A percentile compares a stretch with the other conserved stretches of the same genome.
phyloP scores from a whole-genome alignment of 2,329 filamentous ascomycete genomes.

The Biscogniauxia marginata region DNA sequence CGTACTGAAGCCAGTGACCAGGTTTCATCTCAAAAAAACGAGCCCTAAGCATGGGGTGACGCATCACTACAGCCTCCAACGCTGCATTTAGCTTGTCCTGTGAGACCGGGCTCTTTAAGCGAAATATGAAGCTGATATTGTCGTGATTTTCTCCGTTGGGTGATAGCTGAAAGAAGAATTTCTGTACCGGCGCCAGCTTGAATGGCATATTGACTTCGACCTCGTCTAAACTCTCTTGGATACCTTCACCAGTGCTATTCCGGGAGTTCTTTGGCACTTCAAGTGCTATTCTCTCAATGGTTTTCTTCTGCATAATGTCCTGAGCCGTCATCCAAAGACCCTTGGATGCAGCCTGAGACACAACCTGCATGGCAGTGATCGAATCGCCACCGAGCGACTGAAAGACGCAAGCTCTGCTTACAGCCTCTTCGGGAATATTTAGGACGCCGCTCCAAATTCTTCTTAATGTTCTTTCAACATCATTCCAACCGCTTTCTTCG shows the following conservation, averaged over 20 bases:
- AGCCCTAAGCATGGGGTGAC: constrained; percentile 2
- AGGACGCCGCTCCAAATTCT: constrained; percentile 6
- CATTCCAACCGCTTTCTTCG: not conserved
- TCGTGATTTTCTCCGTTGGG: constrained; percentile 2
- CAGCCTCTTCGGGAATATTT: constrained; percentile 1
- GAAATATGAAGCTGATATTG: constrained; percentile 1
- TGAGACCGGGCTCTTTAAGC: not conserved
- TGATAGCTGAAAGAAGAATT: constrained; percentile 1
- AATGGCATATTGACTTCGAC: not conserved
- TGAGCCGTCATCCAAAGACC: constrained; percentile 1
- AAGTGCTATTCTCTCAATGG: constrained; percentile 3
- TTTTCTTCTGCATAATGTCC: constrained; percentile 5
- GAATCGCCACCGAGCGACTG: constrained; percentile 10
- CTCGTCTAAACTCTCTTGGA: not conserved
- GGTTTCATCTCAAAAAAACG: not conserved
- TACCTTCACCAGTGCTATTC: not conserved
- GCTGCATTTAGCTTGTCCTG: not conserved
- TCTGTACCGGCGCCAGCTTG: constrained; percentile 1
- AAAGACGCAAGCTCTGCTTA: constrained; percentile 2
- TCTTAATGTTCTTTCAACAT: not conserved
- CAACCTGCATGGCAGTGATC: constrained; percentile 11
- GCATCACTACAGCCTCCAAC: not conserved
- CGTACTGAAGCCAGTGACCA: constrained; percentile 3
- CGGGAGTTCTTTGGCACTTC: not conserved
- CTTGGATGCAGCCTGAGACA: constrained; percentile 1